phyloP scores from a whole-genome alignment of 1,139 yeast species.

The Suhomyces ambrosiae region DNA sequence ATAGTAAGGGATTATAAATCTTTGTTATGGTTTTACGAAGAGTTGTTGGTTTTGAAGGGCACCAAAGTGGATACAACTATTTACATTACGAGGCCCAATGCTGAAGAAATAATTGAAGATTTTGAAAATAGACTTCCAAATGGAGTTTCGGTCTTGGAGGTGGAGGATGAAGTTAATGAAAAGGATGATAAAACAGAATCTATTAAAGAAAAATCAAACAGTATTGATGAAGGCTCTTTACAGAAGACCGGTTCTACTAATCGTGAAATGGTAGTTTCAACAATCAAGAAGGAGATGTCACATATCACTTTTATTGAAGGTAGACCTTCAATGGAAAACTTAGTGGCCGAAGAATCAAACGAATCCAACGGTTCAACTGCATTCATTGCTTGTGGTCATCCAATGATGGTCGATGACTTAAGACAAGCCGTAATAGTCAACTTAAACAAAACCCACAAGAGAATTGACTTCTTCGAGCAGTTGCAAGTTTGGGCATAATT shows the following conservation, averaged over 20 bases:
- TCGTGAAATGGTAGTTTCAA: conserved; percentile 9
- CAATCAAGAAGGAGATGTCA: conserved; percentile 24
- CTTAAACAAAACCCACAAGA: conserved; percentile 29
- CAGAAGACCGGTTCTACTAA: conserved; percentile 1
- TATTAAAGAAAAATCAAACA: conserved; percentile 12
- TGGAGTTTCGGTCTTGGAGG: conserved; percentile 1
- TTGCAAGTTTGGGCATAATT: conserved; percentile 39
- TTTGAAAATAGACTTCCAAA: conserved; percentile 19
- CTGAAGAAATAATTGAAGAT: conserved; percentile 20
- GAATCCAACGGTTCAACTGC: conserved; percentile 40
- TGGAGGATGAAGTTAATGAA: conserved; percentile 6
- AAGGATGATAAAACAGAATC: conserved; percentile 13
- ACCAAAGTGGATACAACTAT: conserved; percentile 38
- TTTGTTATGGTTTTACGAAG: conserved; percentile 53
- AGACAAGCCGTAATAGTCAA: conserved; percentile 37
- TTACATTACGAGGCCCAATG: conserved; percentile 46
- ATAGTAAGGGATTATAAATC: conserved; percentile 47
- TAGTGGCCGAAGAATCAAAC: conserved; percentile 30
- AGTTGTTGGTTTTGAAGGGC: conserved; percentile 38
- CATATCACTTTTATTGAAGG: conserved; percentile 33
- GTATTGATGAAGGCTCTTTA: conserved; percentile 5
- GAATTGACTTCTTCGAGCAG: conserved; percentile 52
- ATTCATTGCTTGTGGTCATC: conserved; percentile 56
- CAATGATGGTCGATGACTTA: conserved; percentile 52
- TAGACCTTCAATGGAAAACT: conserved; percentile 33